Evolutionary conservation across 331 rosid species (phyloP), one percentile per base, ranked within the genome.

Genomic region (Erythrophleum ivorense): DNA sequence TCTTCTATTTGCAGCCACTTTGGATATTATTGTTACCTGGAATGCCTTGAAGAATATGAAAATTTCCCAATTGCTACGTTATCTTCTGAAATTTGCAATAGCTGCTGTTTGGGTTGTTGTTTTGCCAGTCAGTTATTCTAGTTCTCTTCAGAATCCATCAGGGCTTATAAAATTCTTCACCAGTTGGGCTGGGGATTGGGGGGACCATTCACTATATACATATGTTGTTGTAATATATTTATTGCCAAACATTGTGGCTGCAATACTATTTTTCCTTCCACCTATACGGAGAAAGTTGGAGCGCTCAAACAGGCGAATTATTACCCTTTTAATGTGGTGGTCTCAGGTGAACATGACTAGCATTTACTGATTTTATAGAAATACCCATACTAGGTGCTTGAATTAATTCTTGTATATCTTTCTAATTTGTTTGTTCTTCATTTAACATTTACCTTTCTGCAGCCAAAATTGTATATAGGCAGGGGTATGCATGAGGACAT

Each of bases 291-390:
- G 91, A 78, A 76, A 29, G 66, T 49, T 94, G 91, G 99, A 96
- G 88, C 92, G 97, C 63, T 94, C 99, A 62, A 92, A 96, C 71
- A 82, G 78, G 86, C 79, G 85, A 80, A 75, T 91, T 71, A 8
- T 91, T 84, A 90, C 97, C 75, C 85, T 96, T 73, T 50, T 92
- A 33, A 92, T 90, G 97, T 94, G 99, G 99, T 96, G 99, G 99
- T 91, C 98, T 88, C 99, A 94, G 97, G 99, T 88, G 75, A 89
- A 93, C 16, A 82, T 59, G 75, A 80, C 81, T 67, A 41, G 29
- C 66, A 49, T 86, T 71, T 75, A 10, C 66, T 53, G 21, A 18
- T 76, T 68, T 73, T 45, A 52, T 65, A 48, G 18, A 80, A 54
- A 41, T 80, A 63, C 45, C 13, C 55, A 33, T 69, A 60, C 48